Percentiles rank a stretch among this genome's conserved stretches.
Evolutionary conservation across 306 rosid genomes (phyloP).

Genomic region (Crotalaria pallida): DNA sequence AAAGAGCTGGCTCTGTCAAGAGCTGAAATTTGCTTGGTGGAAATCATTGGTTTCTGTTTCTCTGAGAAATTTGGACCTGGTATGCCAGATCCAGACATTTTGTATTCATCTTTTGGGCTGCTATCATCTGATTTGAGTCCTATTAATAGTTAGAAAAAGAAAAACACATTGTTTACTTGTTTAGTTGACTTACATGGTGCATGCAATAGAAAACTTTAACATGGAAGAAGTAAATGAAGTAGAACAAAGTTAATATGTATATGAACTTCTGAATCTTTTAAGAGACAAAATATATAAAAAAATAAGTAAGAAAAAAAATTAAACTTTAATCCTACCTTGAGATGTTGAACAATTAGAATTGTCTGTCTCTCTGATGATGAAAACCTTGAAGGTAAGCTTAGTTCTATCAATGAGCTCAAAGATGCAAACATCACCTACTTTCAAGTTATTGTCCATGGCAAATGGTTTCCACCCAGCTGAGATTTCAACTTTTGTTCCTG

Average conservation of each 20-base stretch:
- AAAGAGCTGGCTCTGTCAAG: conserved; percentile 21
- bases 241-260: not conserved
- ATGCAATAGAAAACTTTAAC: not conserved
- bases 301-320: not conserved
- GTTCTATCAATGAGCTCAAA: conserved; percentile 7
- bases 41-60: not conserved
- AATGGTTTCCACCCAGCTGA: conserved; percentile 34
- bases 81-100: not conserved
- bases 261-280: not conserved
- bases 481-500: not conserved
- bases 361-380: not conserved
- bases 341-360: not conserved
- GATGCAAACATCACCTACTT: conserved; percentile 24
- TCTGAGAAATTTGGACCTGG: not conserved
- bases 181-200: not conserved
- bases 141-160: not conserved
- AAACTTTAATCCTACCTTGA: not conserved
- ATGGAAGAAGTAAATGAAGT: not conserved
- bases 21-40: not conserved
- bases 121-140: not conserved
- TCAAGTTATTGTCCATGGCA: conserved; percentile 11
- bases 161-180: not conserved
- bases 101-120: not conserved
- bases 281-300: not conserved
- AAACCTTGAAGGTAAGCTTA: not conserved